phyloP scores from a whole-genome alignment of 306 rosid genomes.

The Trifolium dubium region DNA sequence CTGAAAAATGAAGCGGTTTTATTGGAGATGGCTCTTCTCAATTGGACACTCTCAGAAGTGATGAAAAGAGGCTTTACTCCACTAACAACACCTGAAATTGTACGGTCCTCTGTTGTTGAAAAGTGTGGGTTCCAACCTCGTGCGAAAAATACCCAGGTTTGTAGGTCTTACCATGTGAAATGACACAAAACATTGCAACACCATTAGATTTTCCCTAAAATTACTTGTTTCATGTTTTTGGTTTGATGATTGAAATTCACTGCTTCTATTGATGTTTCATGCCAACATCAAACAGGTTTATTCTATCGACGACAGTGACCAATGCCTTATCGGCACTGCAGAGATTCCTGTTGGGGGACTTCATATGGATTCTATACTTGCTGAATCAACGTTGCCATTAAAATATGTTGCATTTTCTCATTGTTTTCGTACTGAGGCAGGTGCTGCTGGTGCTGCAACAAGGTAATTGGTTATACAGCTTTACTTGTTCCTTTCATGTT shows the following conservation, averaged over 20 bases:
- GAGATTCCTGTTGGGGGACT: constrained; percentile 98
- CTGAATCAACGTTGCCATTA: constrained; percentile 76
- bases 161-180: constrained; percentile 6
- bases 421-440: constrained; percentile 98
- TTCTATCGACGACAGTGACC: constrained; percentile 86
- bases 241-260: constrained; percentile 29
- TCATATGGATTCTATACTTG: constrained; percentile 93
- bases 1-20: constrained; percentile 90
- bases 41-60: constrained; percentile 93
- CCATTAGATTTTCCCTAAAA: constrained; percentile 23
- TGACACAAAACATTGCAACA: constrained; percentile 26
- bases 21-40: constrained; percentile 86
- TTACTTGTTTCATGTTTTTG: constrained; percentile 15
- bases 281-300: constrained; percentile 66
- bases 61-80: constrained; percentile 85
- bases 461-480: constrained; percentile 52
- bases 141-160: constrained; percentile 90
- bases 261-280: constrained; percentile 45
- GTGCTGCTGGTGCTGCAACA: constrained; percentile 94
- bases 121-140: constrained; percentile 98
- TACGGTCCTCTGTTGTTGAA: constrained; percentile 92
- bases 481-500: constrained; percentile 23
- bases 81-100: constrained; percentile 91
- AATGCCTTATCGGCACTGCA: constrained; percentile 98
- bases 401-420: constrained; percentile 93